Evolutionary conservation across 345 rosid genomes (phyloP).

Genomic region (Acer saccharum): DNA sequence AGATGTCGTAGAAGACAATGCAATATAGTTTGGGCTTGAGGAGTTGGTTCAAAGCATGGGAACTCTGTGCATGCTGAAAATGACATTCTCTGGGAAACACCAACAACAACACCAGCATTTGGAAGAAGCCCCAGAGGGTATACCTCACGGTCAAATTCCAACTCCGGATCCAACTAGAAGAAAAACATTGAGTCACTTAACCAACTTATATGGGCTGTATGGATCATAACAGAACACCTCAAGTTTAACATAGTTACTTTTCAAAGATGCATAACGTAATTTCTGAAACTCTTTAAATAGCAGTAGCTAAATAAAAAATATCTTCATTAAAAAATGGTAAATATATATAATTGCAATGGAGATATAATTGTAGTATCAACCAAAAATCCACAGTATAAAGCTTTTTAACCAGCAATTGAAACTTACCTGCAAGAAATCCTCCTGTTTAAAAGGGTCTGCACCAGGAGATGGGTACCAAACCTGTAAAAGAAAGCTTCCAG

Average conservation of each 20-base stretch:
- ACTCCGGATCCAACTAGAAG: constrained; percentile 92
- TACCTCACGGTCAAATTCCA: constrained; percentile 96
- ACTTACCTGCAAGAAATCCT: constrained; percentile 93
- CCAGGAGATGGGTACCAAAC: constrained; percentile 99
- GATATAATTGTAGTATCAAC: background rate
- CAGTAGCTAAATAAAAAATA: constrained; percentile 15
- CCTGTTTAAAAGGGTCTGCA: constrained; percentile 86
- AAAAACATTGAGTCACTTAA: constrained; percentile 25
- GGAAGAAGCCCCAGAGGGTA: constrained; percentile 98
- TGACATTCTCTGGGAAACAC: constrained; percentile 94
- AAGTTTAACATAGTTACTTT: background rate
- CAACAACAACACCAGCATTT: constrained; percentile 93
- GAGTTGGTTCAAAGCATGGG: constrained; percentile 97
- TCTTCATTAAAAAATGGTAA: constrained; percentile 13
- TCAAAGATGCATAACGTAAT: background rate
- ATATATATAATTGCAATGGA: background rate
- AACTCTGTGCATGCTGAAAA: constrained; percentile 98
- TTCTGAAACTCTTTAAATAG: background rate
- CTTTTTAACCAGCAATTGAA: constrained; percentile 6
- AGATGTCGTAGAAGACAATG: constrained; percentile 98
- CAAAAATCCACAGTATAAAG: background rate
- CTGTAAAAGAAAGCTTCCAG: constrained; percentile 66
- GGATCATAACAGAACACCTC: constrained; percentile 6
- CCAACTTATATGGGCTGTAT: background rate
- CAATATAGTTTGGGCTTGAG: constrained; percentile 96